Conservation (phyloP, 2,329 filamentous ascomycete species). For the Anisogramma anomala region DNA sequence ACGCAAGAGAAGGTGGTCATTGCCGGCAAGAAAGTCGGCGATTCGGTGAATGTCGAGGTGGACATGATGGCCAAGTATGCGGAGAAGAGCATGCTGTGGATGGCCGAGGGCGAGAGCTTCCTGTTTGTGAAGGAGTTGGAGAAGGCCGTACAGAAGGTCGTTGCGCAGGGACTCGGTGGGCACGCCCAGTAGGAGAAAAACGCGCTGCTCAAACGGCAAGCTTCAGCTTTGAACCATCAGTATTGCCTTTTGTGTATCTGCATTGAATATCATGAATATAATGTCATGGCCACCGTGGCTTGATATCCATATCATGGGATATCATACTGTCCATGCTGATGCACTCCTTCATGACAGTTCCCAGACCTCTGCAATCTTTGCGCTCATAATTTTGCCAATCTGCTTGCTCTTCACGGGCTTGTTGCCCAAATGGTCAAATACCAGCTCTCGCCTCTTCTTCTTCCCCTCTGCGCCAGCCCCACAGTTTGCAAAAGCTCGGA, state of each 20-base stretch:
- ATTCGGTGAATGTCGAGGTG: slow-evolving; percentile 84
- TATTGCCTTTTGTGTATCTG: neutral
- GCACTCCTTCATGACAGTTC: slow-evolving; percentile 31
- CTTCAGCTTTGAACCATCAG: neutral
- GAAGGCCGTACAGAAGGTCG: slow-evolving; percentile 62
- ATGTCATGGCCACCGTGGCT: neutral
- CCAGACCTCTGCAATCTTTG: slow-evolving; percentile 64
- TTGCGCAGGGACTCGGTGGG: slow-evolving; percentile 52
- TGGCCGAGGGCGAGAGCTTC: slow-evolving; percentile 44
- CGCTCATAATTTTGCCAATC: slow-evolving; percentile 52
- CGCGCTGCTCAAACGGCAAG: neutral
- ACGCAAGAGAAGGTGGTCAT: slow-evolving; percentile 87
- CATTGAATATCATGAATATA: neutral
- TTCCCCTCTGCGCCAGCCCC: slow-evolving; percentile 35
- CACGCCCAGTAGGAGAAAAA: slow-evolving; percentile 11
- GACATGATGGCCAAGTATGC: slow-evolving; percentile 80
- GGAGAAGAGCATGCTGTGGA: slow-evolving; percentile 79
- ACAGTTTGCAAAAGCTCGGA: slow-evolving; percentile 55
- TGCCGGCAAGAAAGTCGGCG: slow-evolving; percentile 64
- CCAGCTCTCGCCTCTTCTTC: slow-evolving; percentile 49
- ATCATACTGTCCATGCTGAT: neutral
- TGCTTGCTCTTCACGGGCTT: slow-evolving; percentile 59
- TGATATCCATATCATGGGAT: neutral
- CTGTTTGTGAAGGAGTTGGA: slow-evolving; percentile 58
- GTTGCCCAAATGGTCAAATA: slow-evolving; percentile 43